Percentiles rank a stretch among this genome's conserved stretches.
These are phyloP conservation scores for Hericium erinaceus DNA, from an alignment of 768 basidiomycete species.

Conservation along the genomic window DNA sequence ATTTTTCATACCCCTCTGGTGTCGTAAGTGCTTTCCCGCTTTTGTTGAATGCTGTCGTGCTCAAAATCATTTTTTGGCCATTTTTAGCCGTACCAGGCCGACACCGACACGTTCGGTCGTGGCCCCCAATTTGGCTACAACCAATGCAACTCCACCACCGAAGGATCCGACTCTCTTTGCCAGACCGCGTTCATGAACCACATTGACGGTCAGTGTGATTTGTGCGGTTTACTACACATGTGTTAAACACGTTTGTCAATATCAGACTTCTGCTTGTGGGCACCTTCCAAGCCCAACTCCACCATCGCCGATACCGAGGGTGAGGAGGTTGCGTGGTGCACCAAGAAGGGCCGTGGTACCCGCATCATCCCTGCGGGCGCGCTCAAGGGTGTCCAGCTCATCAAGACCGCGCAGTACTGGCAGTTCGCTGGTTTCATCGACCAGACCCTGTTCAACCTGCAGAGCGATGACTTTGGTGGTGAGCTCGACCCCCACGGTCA, in stretches of 20 bases:
- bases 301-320: slow-evolving; percentile 60
- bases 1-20: slow-evolving; percentile 16
- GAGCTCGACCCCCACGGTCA: slow-evolving; percentile 75
- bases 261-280: slow-evolving; percentile 67
- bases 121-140: slow-evolving; percentile 61
- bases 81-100: slow-evolving; percentile 43
- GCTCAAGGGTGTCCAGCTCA: slow-evolving; percentile 54
- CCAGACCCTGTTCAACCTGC: slow-evolving; percentile 49
- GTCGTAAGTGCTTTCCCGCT: slow-evolving; percentile 11
- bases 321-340: slow-evolving; percentile 69
- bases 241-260: not conserved
- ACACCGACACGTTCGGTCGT: slow-evolving; percentile 33
- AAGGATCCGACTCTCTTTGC: slow-evolving; percentile 52
- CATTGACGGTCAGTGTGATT: slow-evolving; percentile 28
- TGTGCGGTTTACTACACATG: not conserved
- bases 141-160: slow-evolving; percentile 56
- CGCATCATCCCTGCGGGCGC: slow-evolving; percentile 65
- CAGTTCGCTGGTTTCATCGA: slow-evolving; percentile 57
- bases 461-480: slow-evolving; percentile 52
- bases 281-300: slow-evolving; percentile 38
- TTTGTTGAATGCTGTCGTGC: not conserved
- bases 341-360: slow-evolving; percentile 59
- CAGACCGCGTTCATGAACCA: slow-evolving; percentile 64
- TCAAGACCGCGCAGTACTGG: slow-evolving; percentile 49
- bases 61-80: not conserved